phyloP scores from a whole-genome alignment of 208 protist species.

The Acanthamoeba divionensis region DNA sequence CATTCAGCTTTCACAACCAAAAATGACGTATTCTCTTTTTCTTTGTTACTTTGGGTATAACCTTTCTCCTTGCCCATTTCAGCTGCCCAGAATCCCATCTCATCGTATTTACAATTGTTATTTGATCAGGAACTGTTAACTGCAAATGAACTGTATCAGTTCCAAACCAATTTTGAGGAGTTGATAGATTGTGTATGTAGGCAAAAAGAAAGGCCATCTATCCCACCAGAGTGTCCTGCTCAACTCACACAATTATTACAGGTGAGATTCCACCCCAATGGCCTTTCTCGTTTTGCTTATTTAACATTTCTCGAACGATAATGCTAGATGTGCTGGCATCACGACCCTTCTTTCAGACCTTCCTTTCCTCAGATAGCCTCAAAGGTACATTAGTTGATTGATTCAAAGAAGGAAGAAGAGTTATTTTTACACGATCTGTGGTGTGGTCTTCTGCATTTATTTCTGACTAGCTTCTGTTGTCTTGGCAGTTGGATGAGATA shows the following conservation, averaged over 20 bases:
- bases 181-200: slow-evolving; percentile 18
- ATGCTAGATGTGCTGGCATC: slow-evolving; percentile 2
- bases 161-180: slow-evolving; percentile 1
- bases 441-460: neutral
- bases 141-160: neutral
- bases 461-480: neutral
- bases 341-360: neutral
- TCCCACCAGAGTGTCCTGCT: neutral
- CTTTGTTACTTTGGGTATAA: neutral
- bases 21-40: neutral
- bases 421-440: neutral
- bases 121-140: slow-evolving; percentile 23
- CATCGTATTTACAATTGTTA: neutral
- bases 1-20: neutral
- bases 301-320: neutral
- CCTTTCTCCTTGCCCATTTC: neutral
- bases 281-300: neutral
- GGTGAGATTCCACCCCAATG: neutral
- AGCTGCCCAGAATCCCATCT: neutral
- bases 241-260: neutral
- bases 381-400: neutral
- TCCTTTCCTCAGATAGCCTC: neutral
- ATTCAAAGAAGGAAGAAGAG: neutral
- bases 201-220: slow-evolving; percentile 11
- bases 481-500: slow-evolving; percentile 22